These are phyloP conservation scores for Trichoderma sp. DNA, from an alignment of 2,329 filamentous ascomycete species.

Conservation along the genomic window DNA sequence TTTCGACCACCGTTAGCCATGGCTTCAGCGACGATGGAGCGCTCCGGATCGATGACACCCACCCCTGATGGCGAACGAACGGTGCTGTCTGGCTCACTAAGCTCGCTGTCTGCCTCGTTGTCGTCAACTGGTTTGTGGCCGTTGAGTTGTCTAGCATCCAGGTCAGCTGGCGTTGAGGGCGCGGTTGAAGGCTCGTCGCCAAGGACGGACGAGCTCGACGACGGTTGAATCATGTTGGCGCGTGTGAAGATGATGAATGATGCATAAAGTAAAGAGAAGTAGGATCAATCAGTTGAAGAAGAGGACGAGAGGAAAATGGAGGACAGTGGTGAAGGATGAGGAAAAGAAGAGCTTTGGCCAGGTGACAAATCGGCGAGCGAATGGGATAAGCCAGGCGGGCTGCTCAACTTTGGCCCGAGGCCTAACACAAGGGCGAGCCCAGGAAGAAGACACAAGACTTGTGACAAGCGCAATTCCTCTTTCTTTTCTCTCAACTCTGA, in stretches of 20 bases:
- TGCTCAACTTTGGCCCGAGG: not conserved
- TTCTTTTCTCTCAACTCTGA: not conserved
- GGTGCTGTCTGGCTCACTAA: conserved; percentile 47
- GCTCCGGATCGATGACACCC: conserved; percentile 47
- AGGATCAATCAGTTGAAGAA: no score
- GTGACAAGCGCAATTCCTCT: not conserved
- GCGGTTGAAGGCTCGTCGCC: conserved; percentile 14
- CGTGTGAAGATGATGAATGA: not conserved
- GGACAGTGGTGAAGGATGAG: no score
- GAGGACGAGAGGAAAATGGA: no score
- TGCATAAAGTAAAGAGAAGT: no score
- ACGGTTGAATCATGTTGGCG: not conserved
- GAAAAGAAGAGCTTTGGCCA: not conserved
- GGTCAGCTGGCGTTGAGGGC: conserved; percentile 34
- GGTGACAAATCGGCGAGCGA: not conserved
- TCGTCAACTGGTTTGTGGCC: conserved; percentile 42
- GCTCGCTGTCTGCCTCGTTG: conserved; percentile 48
- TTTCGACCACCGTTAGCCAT: conserved; percentile 45
- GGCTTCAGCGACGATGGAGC: conserved; percentile 57
- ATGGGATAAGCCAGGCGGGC: not conserved
- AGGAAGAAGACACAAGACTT: not conserved
- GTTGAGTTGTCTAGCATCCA: conserved; percentile 36
- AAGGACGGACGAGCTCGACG: not conserved
- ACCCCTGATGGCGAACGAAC: conserved; percentile 44
- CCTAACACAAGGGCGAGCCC: no score